phyloP scores from a whole-genome alignment of 2,329 filamentous ascomycete species.

The Colletotrichum siamense region DNA sequence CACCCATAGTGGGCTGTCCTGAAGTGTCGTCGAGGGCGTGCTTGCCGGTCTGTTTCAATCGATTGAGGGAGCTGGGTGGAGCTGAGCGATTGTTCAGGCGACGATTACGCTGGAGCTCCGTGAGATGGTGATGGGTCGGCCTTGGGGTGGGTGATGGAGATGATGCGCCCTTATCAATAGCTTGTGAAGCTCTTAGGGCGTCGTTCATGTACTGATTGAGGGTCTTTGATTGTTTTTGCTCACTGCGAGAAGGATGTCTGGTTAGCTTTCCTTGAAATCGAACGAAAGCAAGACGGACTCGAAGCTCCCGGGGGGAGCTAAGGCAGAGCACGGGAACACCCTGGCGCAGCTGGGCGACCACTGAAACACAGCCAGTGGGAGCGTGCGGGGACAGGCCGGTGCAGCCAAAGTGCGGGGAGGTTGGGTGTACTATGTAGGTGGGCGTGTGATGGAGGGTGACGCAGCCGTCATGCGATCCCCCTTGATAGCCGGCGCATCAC shows the following conservation, averaged over 20 bases:
- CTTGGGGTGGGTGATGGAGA: not conserved
- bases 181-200: slow-evolving; percentile 4
- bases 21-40: not conserved
- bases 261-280: slow-evolving; percentile 15
- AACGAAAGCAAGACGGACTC: slow-evolving; percentile 13
- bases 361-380: slow-evolving; percentile 20
- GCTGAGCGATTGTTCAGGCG: slow-evolving; percentile 40
- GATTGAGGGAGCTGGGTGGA: slow-evolving; percentile 26
- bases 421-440: not conserved
- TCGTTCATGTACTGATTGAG: slow-evolving; percentile 17
- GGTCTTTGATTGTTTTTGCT: not conserved
- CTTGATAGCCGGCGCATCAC: not conserved
- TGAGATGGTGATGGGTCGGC: slow-evolving; percentile 4
- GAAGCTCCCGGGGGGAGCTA: slow-evolving; percentile 20
- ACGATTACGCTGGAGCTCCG: slow-evolving; percentile 13
- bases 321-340: slow-evolving; percentile 22
- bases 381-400: slow-evolving; percentile 15
- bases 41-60: slow-evolving; percentile 5
- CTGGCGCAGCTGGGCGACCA: slow-evolving; percentile 2
- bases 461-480: slow-evolving; percentile 22
- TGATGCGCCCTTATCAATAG: not conserved
- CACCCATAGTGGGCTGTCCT: slow-evolving; percentile 51
- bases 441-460: slow-evolving; percentile 19
- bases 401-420: slow-evolving; percentile 19
- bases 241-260: not conserved